A percentile compares a stretch with the other conserved stretches of the same genome.
Evolutionary conservation across 768 basidiomycete genomes (phyloP).

Genomic region (Sporobolomyces phaffii): DNA sequence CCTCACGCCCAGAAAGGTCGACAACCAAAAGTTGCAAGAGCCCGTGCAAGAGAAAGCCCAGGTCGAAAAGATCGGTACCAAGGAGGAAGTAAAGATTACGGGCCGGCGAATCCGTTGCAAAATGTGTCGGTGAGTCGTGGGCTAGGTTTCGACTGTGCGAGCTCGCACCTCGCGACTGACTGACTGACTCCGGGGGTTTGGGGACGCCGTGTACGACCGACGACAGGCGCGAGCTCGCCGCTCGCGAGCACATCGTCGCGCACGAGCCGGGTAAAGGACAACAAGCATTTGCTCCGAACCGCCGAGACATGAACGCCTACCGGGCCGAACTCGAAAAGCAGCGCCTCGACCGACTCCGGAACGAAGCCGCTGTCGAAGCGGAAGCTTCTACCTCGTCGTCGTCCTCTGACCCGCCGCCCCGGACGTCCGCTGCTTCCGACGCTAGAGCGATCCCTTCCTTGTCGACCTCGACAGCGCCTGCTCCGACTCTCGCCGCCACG

Average conservation of each 20-base stretch:
- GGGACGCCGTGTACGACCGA: too few relatives aligned
- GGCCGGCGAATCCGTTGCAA: slow-evolving; percentile 39
- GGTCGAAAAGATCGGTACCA: slow-evolving; percentile 35
- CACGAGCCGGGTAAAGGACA: slow-evolving; percentile 43
- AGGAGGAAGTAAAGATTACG: slow-evolving; percentile 28
- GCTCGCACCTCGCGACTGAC: too few relatives aligned
- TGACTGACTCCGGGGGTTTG: too few relatives aligned
- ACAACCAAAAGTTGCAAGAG: slow-evolving; percentile 7
- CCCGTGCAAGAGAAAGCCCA: slow-evolving; percentile 3
- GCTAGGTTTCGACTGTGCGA: too few relatives aligned
- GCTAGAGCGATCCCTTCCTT: slow-evolving; percentile 16
- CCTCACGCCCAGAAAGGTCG: slow-evolving; percentile 24
- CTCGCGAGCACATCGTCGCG: slow-evolving; percentile 42
- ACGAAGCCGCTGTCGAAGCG: neutral
- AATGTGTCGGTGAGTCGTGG: slow-evolving; percentile 40
- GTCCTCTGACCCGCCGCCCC: neutral
- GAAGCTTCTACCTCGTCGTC: too few relatives aligned
- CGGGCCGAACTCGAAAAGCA: slow-evolving; percentile 33
- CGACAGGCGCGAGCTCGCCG: slow-evolving; percentile 41
- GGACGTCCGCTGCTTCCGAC: neutral
- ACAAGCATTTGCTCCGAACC: slow-evolving; percentile 40
- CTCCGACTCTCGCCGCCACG: neutral
- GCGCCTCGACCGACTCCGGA: slow-evolving; percentile 30
- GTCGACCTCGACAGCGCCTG: neutral
- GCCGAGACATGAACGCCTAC: slow-evolving; percentile 41